Evolutionary conservation across 352 stramenopile genomes (phyloP).

Genomic region (Phytophthora sp.): DNA sequence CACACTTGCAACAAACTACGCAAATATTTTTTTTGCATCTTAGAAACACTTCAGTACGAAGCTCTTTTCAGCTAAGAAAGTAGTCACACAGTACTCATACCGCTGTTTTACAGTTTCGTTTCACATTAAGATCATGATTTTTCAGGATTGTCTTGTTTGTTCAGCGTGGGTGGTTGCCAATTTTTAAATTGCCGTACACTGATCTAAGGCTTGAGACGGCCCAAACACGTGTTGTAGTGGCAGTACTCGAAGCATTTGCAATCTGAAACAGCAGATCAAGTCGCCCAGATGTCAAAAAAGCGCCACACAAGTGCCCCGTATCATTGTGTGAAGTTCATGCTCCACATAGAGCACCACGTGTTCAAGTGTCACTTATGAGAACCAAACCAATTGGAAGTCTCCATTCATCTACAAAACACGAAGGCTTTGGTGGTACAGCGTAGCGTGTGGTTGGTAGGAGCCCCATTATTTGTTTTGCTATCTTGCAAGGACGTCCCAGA

Average conservation of each 20-base stretch:
- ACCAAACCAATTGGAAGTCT: slow-evolving; percentile 1
- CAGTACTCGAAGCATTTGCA: neutral
- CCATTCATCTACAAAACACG: slow-evolving; percentile 1
- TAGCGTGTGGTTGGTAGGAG: neutral
- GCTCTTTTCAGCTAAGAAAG: too few relatives aligned
- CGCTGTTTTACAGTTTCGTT: too few relatives aligned
- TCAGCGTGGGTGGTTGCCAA: neutral
- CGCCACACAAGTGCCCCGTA: slow-evolving; percentile 11
- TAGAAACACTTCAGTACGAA: too few relatives aligned
- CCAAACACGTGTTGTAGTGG: neutral
- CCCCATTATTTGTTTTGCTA: slow-evolving; percentile 18
- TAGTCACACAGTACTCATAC: too few relatives aligned
- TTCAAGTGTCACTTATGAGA: slow-evolving; percentile 15
- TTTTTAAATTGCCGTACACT: too few relatives aligned
- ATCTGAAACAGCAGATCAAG: neutral
- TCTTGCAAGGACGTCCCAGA: neutral
- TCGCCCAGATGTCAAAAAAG: neutral
- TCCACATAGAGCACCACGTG: slow-evolving; percentile 22
- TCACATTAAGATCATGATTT: neutral
- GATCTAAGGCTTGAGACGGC: neutral
- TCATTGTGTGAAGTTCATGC: slow-evolving; percentile 1
- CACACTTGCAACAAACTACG: neutral
- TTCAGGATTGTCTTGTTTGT: too few relatives aligned
- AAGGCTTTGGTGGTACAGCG: neutral
- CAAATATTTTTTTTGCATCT: too few relatives aligned